A percentile compares a stretch with the other conserved stretches of the same genome.
These are phyloP conservation scores for Microcyclospora tardicrescens DNA, from an alignment of 2,329 filamentous ascomycete species.

Conservation along the genomic window DNA sequence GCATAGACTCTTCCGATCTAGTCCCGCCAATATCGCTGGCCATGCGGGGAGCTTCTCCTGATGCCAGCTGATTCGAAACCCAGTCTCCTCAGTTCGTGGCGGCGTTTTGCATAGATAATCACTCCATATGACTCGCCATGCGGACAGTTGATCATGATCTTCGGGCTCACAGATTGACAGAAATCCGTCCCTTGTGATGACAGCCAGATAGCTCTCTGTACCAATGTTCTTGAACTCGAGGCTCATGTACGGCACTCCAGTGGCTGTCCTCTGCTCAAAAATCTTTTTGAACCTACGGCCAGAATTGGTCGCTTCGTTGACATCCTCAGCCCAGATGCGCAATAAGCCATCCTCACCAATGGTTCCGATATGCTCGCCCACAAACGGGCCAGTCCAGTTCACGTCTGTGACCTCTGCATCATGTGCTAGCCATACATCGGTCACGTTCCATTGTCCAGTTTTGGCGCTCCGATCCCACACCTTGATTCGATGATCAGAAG, in stretches of 20 bases:
- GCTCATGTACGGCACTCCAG: constrained; percentile 58
- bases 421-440: constrained; percentile 82
- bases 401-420: constrained; percentile 83
- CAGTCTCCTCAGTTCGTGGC: constrained; percentile 68
- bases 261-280: constrained; percentile 49
- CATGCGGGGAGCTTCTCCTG: constrained; percentile 74
- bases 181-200: constrained; percentile 70
- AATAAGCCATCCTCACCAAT: constrained; percentile 83
- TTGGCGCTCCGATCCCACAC: constrained; percentile 73
- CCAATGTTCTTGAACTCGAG: constrained; percentile 79
- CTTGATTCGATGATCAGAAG: constrained; percentile 83
- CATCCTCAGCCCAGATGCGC: constrained; percentile 87
- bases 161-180: constrained; percentile 75
- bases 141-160: constrained; percentile 64
- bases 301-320: constrained; percentile 57
- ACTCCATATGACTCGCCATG: constrained; percentile 64
- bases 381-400: constrained; percentile 84
- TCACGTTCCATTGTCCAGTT: constrained; percentile 63
- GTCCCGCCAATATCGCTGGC: constrained; percentile 63
- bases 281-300: constrained; percentile 70
- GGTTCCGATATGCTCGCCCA: constrained; percentile 77
- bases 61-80: constrained; percentile 78
- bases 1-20: constrained; percentile 64
- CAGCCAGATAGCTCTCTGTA: constrained; percentile 70
- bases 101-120: constrained; percentile 61